Evolutionary conservation across 768 basidiomycete species (phyloP), one percentile per base, ranked within the genome.

Genomic region (Hygrocybe punicea): DNA sequence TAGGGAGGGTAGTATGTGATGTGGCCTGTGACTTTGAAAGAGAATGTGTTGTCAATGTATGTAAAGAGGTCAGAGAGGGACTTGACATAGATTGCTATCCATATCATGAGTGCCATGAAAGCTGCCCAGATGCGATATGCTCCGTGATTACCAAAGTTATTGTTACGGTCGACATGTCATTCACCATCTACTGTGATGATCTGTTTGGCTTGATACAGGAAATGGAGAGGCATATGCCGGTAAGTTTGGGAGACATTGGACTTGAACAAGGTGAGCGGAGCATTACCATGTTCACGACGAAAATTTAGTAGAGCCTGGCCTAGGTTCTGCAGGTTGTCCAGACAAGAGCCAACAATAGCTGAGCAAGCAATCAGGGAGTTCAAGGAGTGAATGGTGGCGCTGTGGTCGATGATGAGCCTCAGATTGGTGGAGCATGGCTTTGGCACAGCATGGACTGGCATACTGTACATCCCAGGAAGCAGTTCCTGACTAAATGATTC

Each of bases 351-450:
- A n/a, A n/a, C n/a, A n/a, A n/a, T n/a, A n/a, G n/a, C n/a, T n/a
- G n/a, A n/a, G n/a, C n/a, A n/a, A n/a, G n/a, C n/a, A 73, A 60
- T 79, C 73, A 3, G 78, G 62, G 0, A 54, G 69, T 2, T 70
- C 58, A 0, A 65, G 60, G 0, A 58, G 60, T n/a, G n/a, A 5
- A 66, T 68, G 34, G 65, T 63, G 1, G 66, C 58, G 0, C 45
- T 67, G 23, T 60, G 63, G 42, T 73, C 70, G 78, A 82, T 81
- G 0, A 77, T 77, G 0, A 74, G 78, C n/a, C n/a, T n/a, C n/a
- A n/a, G n/a, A n/a, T n/a, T n/a, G n/a, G n/a, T n/a, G n/a, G n/a
- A n/a, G n/a, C n/a, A n/a, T n/a, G n/a, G n/a, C n/a, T n/a, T n/a
- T n/a, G n/a, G n/a, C n/a, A n/a, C n/a, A 0, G 76, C 62, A 1